Conservation (phyloP, 169 alveolate species). For the Fabrea salina region DNA sequence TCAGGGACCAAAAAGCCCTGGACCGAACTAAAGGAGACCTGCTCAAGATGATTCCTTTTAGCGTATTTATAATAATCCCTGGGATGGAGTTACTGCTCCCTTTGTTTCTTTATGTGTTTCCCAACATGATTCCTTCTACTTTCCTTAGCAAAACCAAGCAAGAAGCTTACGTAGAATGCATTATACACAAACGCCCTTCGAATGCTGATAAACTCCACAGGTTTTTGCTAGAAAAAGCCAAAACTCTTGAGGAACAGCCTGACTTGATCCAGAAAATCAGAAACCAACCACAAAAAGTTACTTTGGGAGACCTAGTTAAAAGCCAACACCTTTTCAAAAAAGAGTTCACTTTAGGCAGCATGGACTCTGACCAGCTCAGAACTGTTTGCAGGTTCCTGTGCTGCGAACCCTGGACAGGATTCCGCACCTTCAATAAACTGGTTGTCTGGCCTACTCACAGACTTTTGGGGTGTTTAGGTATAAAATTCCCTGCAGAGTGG, state of each 20-base stretch:
- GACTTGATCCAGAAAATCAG: background rate
- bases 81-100: slow-evolving; percentile 73
- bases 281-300: background rate
- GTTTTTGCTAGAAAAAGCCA: slow-evolving; percentile 3
- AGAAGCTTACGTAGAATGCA: slow-evolving; percentile 12
- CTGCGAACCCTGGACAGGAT: slow-evolving; percentile 26
- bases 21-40: slow-evolving; percentile 41
- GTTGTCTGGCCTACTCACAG: background rate
- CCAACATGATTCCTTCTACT: slow-evolving; percentile 74
- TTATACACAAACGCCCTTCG: background rate
- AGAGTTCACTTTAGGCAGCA: background rate
- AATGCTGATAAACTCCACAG: slow-evolving; percentile 28
- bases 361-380: slow-evolving; percentile 14
- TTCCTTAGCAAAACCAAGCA: slow-evolving; percentile 52
- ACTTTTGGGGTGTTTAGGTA: background rate
- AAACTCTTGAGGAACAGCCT: background rate
- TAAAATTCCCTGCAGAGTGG: background rate
- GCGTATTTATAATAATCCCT: slow-evolving; percentile 69
- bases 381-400: slow-evolving; percentile 5
- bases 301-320: background rate
- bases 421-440: background rate
- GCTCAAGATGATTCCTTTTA: slow-evolving; percentile 80
- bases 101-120: slow-evolving; percentile 67
- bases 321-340: background rate
- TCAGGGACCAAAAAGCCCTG: background rate